Base-by-base conservation (phyloP, 176 grass and related monocot genomes). In the Thinopyrum elongatum region DNA sequence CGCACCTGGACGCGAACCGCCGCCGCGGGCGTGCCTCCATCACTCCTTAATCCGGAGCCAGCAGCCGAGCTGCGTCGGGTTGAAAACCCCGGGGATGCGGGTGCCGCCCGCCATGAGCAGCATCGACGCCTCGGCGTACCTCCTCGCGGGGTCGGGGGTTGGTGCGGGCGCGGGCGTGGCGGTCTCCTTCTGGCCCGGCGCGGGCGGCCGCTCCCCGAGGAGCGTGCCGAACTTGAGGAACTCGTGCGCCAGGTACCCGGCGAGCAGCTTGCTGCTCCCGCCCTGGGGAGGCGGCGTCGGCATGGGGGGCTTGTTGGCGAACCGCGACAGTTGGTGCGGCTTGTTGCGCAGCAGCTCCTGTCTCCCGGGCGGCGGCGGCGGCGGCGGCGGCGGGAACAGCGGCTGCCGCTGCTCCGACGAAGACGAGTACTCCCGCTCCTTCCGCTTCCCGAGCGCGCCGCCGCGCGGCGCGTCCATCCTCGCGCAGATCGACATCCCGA, bases 231-330 rank as follows among this genome's bases (percentile, higher is more conserved):
- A 57, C 74, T 34, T 84, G 84, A 95, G 92, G 84, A 91, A 95
- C 88, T 98, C 94, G 84, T 98, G 93, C 16, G 97, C 97, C 53
- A 98, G 85, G 88, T 92, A 89, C 58, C 94, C 97, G 26, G 92
- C 97, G 16, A 98, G 71, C n/a, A 95, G 84, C 90, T 90, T 91
- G 90, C 53, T 86, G 67, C 58, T 67, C 33, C 42, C 46, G 25
- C 9, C 26, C 41, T 74, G n/a, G 38, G 47, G 79, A 64, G 73
- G 58, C 27, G 27, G 66, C 27, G 75, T 72, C 25, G 82, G 78
- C 64, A 74, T 27, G 21, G 36, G 35, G 0, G 93, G 64, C 31
- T 79, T 80, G 47, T 68, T 81, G 36, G 81, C 60, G 44, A 74
- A 19, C 51, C 78, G 86, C n/a, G 36, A 15, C n/a, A 62, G 70